Conservation (phyloP, 129 eudicot genomes). For the Artemisia annua region DNA sequence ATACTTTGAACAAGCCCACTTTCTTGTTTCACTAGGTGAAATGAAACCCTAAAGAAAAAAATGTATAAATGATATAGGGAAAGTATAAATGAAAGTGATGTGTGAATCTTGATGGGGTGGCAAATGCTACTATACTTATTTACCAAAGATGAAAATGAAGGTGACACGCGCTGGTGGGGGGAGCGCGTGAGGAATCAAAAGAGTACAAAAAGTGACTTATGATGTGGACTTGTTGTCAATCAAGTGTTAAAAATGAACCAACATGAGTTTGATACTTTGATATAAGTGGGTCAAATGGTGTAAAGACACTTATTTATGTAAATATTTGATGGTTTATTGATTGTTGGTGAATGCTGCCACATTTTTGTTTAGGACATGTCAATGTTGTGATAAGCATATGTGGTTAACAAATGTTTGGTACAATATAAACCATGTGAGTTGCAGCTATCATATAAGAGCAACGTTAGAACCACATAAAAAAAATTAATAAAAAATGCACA, state of each 20-base stretch:
- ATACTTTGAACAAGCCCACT: slow-evolving; percentile 33
- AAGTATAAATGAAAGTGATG: slow-evolving; percentile 31
- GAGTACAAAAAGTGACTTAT: slow-evolving; percentile 37
- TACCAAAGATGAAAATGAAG: slow-evolving; percentile 26
- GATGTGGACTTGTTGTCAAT: slow-evolving; percentile 19
- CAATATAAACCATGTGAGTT: too few species aligned
- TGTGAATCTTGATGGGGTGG: slow-evolving; percentile 34
- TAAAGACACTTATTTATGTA: background rate
- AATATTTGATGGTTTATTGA: slow-evolving; percentile 13
- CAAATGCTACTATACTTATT: slow-evolving; percentile 13
- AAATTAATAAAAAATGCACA: too few species aligned
- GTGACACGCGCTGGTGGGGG: slow-evolving; percentile 26
- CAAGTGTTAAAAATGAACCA: slow-evolving; percentile 4
- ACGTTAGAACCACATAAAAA: too few species aligned
- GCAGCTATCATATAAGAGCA: too few species aligned
- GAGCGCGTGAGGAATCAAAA: slow-evolving; percentile 32
- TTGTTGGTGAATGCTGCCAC: slow-evolving; percentile 23
- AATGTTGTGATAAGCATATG: too few species aligned
- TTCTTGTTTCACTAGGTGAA: slow-evolving; percentile 24
- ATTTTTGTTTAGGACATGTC: background rate
- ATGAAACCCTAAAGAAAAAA: slow-evolving; percentile 52
- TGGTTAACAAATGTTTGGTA: too few species aligned
- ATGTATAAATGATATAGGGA: slow-evolving; percentile 19
- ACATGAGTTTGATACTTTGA: background rate
- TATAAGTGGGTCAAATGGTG: slow-evolving; percentile 23